Percentiles rank a stretch among this genome's conserved stretches.
These are phyloP conservation scores for Kodamaea kaohsiungensis DNA, from an alignment of 805 yeast species.

Conservation along the genomic window DNA sequence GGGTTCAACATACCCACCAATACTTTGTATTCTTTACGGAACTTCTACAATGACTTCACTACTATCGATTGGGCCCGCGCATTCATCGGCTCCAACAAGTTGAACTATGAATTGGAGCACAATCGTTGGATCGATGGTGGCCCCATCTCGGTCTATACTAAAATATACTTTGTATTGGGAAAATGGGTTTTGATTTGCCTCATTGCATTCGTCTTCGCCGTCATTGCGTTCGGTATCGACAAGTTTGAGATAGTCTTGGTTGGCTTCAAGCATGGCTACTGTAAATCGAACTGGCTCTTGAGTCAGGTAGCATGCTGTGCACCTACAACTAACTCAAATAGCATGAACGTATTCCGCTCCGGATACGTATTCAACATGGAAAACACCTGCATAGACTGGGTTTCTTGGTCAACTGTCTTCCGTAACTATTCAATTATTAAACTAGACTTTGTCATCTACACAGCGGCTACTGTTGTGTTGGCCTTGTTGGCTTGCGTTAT, in stretches of 20 bases:
- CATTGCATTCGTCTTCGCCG: slow-evolving; percentile 46
- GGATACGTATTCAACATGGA: slow-evolving; percentile 18
- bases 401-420: slow-evolving; percentile 42
- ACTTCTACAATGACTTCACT: slow-evolving; percentile 59
- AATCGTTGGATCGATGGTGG: slow-evolving; percentile 21
- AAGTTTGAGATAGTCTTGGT: slow-evolving; percentile 47
- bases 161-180: slow-evolving; percentile 38
- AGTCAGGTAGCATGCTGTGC: slow-evolving; percentile 40
- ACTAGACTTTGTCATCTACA: slow-evolving; percentile 37
- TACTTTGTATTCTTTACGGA: slow-evolving; percentile 24
- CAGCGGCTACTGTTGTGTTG: slow-evolving; percentile 36
- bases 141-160: slow-evolving; percentile 22
- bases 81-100: slow-evolving; percentile 42
- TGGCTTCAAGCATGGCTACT: slow-evolving; percentile 55
- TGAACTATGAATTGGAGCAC: slow-evolving; percentile 39
- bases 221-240: slow-evolving; percentile 53
- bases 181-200: slow-evolving; percentile 52
- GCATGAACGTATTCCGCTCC: slow-evolving; percentile 20
- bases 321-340: neutral
- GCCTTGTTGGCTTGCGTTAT: slow-evolving; percentile 47
- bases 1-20: slow-evolving; percentile 36
- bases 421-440: slow-evolving; percentile 11
- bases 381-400: slow-evolving; percentile 33
- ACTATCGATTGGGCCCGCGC: slow-evolving; percentile 62
- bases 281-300: slow-evolving; percentile 45